Percentiles rank a stretch among this genome's conserved stretches.
phyloP scores from a whole-genome alignment of 208 protist genomes.

The Leishmania guyanensis region DNA sequence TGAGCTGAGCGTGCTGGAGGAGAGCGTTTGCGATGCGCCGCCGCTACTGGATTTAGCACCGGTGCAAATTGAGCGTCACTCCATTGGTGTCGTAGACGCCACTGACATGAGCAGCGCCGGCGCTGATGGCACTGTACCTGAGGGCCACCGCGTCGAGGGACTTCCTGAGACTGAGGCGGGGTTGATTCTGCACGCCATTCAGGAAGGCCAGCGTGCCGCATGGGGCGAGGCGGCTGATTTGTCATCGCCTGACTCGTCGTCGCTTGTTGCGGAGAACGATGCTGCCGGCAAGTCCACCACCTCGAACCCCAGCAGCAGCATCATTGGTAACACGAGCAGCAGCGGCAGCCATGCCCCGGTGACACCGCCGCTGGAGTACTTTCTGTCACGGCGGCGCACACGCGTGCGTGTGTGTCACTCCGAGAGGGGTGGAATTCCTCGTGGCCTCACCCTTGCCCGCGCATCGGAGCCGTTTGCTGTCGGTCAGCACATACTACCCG shows the following conservation, averaged over 20 bases:
- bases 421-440: slow-evolving; percentile 47
- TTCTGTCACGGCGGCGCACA: slow-evolving; percentile 29
- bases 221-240: background rate
- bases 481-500: slow-evolving; percentile 13
- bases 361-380: slow-evolving; percentile 31
- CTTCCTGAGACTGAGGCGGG: slow-evolving; percentile 25
- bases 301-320: background rate
- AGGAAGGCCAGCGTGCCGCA: slow-evolving; percentile 15
- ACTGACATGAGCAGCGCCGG: background rate
- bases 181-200: slow-evolving; percentile 16
- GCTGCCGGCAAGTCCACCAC: background rate
- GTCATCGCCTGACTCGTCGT: background rate
- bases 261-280: background rate
- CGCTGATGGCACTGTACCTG: background rate
- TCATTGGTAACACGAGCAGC: background rate
- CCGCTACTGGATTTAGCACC: slow-evolving; percentile 17
- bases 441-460: slow-evolving; percentile 39
- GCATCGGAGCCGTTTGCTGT: slow-evolving; percentile 33
- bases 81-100: slow-evolving; percentile 31
- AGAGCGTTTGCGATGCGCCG: slow-evolving; percentile 9
- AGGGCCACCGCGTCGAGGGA: slow-evolving; percentile 3
- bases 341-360: background rate
- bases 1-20: slow-evolving; percentile 26
- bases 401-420: slow-evolving; percentile 49
- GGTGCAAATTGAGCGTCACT: slow-evolving; percentile 7